Evolutionary conservation across 169 alveolate genomes (phyloP), one percentile per base, ranked within the genome.

Genomic region (Plasmodium fragile): DNA sequence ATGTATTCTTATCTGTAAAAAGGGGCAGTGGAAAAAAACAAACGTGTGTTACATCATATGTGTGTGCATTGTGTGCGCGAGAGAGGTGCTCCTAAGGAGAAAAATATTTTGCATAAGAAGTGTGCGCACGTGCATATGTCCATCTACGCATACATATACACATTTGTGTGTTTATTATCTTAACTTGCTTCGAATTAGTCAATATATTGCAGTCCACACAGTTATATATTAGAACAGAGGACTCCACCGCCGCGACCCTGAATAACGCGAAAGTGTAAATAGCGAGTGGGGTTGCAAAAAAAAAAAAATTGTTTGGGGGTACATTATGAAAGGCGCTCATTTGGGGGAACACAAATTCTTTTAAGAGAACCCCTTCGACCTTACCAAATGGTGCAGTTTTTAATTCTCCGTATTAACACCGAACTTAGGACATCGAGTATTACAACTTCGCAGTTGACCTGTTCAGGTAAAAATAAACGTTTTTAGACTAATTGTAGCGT

Each of bases 231-330:
- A 91, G 36, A 13, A 91, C 6, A 39, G 94, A 91, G 1, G 94
- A 91, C 18, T 91, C 94, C 39, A 91, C 92, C 16, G 90, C 94
- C 16, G 94, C 69, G n/a, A 53, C 81, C 87, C 93, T 87, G 39
- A 55, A 25, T 34, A 77, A 36, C 32, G 32, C 22, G 65, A 36
- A 84, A 11, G 65, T 49, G 34, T 45, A 49, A 10, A 34, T 22
- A 49, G 16, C 28, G 13, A 5, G 13, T 34, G 70, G 32, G 16
- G 36, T 16, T 36, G 18, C 39, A 30, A 71, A 43, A 36, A 83
- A 71, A 71, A 71, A 25, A 43, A 22, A 41, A 1, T 75, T 75
- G 43, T 75, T 75, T n/a, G 28, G 7, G 49, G 82, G 36, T 18
- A 34, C 55, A 75, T 41, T 43, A 5, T 36, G 36, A 4, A 65